phyloP scores from a whole-genome alignment of 352 stramenopile genomes.

The Phytophthora palmivora region DNA sequence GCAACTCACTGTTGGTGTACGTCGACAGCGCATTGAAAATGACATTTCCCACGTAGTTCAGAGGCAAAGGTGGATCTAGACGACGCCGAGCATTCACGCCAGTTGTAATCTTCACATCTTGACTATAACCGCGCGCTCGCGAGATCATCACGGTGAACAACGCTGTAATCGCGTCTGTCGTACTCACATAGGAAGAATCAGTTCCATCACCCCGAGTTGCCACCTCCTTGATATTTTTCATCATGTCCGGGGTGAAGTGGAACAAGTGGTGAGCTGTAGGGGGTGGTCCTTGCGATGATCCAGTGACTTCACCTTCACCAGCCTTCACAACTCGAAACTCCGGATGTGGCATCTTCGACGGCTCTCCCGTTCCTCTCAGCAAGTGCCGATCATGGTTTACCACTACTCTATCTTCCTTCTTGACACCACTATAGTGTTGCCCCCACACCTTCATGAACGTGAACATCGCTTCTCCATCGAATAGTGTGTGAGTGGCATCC shows the following conservation, averaged over 20 bases:
- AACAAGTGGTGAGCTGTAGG: conserved; percentile 54
- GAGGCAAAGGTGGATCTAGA: conserved; percentile 48
- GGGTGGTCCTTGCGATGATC: conserved; percentile 12
- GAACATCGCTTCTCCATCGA: conserved; percentile 62
- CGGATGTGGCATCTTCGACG: conserved; percentile 40
- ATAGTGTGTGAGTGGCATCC: conserved; percentile 49
- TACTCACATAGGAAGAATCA: conserved; percentile 50
- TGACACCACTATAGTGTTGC: conserved; percentile 51
- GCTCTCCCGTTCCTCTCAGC: conserved; percentile 23
- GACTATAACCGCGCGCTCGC: conserved; percentile 44
- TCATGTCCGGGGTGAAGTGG: conserved; percentile 48
- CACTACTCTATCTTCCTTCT: conserved; percentile 26
- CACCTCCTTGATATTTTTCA: conserved; percentile 50
- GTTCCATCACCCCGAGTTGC: conserved; percentile 12
- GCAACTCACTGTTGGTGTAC: conserved; percentile 30
- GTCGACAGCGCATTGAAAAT: conserved; percentile 60
- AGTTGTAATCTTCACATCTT: conserved; percentile 57
- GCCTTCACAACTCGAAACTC: conserved; percentile 46
- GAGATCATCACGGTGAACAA: conserved; percentile 62
- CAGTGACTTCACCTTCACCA: conserved; percentile 1
- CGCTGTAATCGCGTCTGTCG: conserved; percentile 56
- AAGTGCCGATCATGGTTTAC: conserved; percentile 56
- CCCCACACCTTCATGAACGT: conserved; percentile 73
- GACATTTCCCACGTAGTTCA: conserved; percentile 57
- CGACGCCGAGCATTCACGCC: conserved; percentile 57